These are phyloP conservation scores for Diaporthe capsici DNA, from an alignment of 2,329 filamentous ascomycete genomes.

Conservation along the genomic window DNA sequence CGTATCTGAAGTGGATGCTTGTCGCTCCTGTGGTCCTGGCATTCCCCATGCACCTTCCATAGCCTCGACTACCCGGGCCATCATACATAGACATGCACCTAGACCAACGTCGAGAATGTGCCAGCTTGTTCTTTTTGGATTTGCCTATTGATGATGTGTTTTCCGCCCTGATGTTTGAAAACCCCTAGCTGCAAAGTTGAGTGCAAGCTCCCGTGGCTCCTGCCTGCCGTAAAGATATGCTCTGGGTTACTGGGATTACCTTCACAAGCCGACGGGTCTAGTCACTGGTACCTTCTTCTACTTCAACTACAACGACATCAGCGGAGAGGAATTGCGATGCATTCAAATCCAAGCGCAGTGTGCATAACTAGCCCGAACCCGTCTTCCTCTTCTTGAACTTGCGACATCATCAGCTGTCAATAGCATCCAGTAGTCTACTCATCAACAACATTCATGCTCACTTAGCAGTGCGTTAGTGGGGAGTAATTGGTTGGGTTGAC, in stretches of 20 bases:
- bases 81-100: constrained; percentile 6
- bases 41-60: background rate
- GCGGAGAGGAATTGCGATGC: background rate
- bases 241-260: background rate
- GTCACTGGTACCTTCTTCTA: background rate
- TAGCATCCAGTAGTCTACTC: background rate
- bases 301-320: background rate
- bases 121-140: background rate
- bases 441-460: background rate
- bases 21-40: background rate
- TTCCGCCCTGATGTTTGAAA: background rate
- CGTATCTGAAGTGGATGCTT: constrained; percentile 2
- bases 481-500: background rate
- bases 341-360: background rate
- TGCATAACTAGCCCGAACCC: no score
- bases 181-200: background rate
- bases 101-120: background rate
- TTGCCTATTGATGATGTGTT: background rate
- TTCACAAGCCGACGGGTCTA: background rate
- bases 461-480: background rate
- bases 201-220: background rate
- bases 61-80: background rate
- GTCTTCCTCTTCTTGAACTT: background rate
- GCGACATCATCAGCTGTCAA: background rate
- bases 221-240: background rate